Base-by-base conservation (phyloP, 331 rosid genomes). In the Saraca asoca region DNA sequence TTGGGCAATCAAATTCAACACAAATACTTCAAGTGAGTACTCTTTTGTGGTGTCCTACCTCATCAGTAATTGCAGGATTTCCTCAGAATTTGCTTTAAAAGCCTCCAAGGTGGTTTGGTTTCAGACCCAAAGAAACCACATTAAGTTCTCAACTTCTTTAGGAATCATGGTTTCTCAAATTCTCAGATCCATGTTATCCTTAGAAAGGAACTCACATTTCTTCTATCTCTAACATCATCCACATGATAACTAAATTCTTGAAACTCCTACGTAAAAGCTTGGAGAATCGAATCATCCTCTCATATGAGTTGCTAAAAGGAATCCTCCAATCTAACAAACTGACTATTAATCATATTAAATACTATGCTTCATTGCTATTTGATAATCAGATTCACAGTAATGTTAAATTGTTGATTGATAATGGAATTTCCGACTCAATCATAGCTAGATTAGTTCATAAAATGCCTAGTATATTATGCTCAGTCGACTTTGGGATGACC, bases 21-120 rank as follows among this genome's bases (percentile, higher is more conserved):
- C 75, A 29, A 55, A 38, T 39, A 13, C 75, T 10, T 48, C 60
- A 13, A 7, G 43, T n/a, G 18, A 48, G 9, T 46, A 41, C n/a
- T 68, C 75, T 0, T 73, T 72, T 64, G 50, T 75, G 4, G 15
- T 73, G 0, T 73, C 82, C 1, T 78, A 73, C 55, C 68, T 78
- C 50, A 24, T 17, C 0, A 44, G 43, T 63, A 62, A 12, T 7
- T 73, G 56, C 8, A 69, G 72, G 0, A 68, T 78, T 5, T 57
- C 79, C 0, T 50, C 13, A 0, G 72, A 78, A 46, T 5, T 24
- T 0, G 82, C 82, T 14, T 52, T 68, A 7, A 39, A 58, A 56
- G 59, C 50, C 35, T 62, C 55, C 43, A 68, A 63, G 16, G 16
- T 11, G 1, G 16, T 78, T 7, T 37, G 6, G 8, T 73, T 78